These are phyloP conservation scores for Gypsophila paniculata DNA, from an alignment of 179 eudicot species.

Conservation along the genomic window DNA sequence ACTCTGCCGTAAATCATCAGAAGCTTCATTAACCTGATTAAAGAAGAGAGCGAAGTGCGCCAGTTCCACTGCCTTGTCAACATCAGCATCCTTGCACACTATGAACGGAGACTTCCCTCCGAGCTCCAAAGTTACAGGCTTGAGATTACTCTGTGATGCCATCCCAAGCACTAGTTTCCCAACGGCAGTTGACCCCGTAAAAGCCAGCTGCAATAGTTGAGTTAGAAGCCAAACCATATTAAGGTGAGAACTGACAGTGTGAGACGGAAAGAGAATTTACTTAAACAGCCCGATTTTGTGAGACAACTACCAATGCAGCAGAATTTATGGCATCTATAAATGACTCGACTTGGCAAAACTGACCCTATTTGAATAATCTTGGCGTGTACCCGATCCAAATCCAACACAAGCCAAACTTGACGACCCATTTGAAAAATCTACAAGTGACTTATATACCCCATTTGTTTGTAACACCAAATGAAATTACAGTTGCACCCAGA, in stretches of 20 bases:
- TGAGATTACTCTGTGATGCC: constrained; percentile 67
- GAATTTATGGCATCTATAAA: not conserved
- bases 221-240: not conserved
- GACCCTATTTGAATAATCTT: not conserved
- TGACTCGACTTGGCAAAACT: not conserved
- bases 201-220: constrained; percentile 50
- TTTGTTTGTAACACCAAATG: not conserved
- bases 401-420: not conserved
- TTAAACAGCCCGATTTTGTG: not conserved
- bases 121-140: constrained; percentile 63
- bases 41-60: constrained; percentile 77
- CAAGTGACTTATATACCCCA: not conserved
- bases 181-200: constrained; percentile 62
- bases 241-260: not conserved
- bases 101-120: constrained; percentile 87
- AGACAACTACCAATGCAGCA: not conserved
- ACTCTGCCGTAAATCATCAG: not conserved
- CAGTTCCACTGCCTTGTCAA: constrained; percentile 63
- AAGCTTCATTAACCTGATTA: constrained; percentile 49
- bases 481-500: not conserved
- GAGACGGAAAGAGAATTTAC: not conserved
- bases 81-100: constrained; percentile 75
- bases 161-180: constrained; percentile 50
- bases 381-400: not conserved
- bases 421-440: not conserved